A percentile compares a stretch with the other conserved stretches of the same genome.
These are phyloP conservation scores for Epithemia pelagica DNA, from an alignment of 108 stramenopile genomes.

Conservation along the genomic window DNA sequence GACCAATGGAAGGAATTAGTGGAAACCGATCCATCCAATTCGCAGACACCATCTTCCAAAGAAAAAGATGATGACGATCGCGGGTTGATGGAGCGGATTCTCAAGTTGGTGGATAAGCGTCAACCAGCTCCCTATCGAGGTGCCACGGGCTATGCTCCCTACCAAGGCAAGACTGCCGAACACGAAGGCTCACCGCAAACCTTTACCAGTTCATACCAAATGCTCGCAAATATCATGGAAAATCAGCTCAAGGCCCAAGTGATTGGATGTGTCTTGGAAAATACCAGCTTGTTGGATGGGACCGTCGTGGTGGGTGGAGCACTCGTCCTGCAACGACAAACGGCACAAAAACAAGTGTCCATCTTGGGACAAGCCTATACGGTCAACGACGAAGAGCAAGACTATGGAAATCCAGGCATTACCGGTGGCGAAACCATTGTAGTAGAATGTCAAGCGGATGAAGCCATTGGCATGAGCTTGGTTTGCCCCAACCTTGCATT, in stretches of 20 bases:
- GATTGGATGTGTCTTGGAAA: conserved; percentile 72
- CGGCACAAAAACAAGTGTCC: conserved; percentile 29
- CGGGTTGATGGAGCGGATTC: conserved; percentile 15
- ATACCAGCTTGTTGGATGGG: conserved; percentile 61
- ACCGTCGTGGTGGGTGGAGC: conserved; percentile 74
- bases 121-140: conserved; percentile 60
- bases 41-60: not conserved
- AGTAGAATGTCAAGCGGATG: conserved; percentile 83
- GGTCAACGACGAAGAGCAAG: conserved; percentile 52
- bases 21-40: conserved; percentile 2
- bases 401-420: conserved; percentile 50
- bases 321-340: conserved; percentile 52
- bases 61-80: not conserved
- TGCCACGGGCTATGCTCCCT: conserved; percentile 71
- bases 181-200: conserved; percentile 14
- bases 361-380: conserved; percentile 48
- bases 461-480: conserved; percentile 80
- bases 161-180: conserved; percentile 27
- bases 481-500: conserved; percentile 42
- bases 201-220: conserved; percentile 62
- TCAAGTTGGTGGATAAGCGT: conserved; percentile 17
- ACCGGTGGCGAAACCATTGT: conserved; percentile 52
- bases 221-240: conserved; percentile 58
- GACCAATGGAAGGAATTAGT: conserved; percentile 10
- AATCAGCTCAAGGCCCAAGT: conserved; percentile 73